Evolutionary conservation across 495 filamentous ascomycete genomes (phyloP).

Genomic region (Pseudotulostoma volvatum): DNA sequence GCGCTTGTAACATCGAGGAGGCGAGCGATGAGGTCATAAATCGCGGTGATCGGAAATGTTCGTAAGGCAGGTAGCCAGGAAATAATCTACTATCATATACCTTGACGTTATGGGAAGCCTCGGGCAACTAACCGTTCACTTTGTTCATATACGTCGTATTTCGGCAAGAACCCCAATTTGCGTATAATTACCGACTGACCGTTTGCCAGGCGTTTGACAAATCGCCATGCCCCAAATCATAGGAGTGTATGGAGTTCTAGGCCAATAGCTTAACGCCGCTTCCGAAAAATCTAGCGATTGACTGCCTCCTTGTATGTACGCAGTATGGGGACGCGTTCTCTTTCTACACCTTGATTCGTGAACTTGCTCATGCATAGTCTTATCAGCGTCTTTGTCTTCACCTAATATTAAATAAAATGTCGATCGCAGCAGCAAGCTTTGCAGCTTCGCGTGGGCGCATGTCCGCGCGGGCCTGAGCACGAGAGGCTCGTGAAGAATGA

Average conservation of each 20-base stretch:
- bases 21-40: background rate
- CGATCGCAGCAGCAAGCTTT: background rate
- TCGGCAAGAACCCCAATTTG: slow-evolving; percentile 12
- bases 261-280: background rate
- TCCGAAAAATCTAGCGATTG: background rate
- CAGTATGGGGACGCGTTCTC: background rate
- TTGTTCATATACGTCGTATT: slow-evolving; percentile 1
- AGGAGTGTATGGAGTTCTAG: background rate
- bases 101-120: slow-evolving; percentile 10
- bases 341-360: background rate
- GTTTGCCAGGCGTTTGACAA: background rate
- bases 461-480: no score
- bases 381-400: no score
- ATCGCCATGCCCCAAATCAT: background rate
- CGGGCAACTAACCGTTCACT: slow-evolving; percentile 8
- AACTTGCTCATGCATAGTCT: background rate
- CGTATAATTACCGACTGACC: slow-evolving; percentile 2
- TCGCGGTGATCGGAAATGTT: background rate
- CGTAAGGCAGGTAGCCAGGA: slow-evolving; percentile 2
- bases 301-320: background rate
- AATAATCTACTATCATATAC: slow-evolving; percentile 12
- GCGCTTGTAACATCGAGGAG: background rate
- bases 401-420: no score
- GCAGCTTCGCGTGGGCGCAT: background rate
- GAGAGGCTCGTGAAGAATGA: background rate